Evolutionary conservation across 352 stramenopile species (phyloP), one percentile per base, ranked within the genome.

Genomic region (Plasmopara halstedii): DNA sequence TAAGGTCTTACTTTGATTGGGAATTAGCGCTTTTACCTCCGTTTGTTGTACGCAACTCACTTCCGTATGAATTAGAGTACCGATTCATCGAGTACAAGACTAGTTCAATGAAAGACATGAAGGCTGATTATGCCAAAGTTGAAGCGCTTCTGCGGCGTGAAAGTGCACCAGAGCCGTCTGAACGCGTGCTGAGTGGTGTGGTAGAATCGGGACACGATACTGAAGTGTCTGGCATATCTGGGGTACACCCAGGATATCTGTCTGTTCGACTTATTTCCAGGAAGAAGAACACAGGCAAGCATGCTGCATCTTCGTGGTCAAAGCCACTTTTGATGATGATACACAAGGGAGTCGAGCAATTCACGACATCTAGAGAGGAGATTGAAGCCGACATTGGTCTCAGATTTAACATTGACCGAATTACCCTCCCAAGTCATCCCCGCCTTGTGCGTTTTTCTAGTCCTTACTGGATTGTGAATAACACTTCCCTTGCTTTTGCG

Each of bases 401-500:
- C 23, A 49, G 67, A 13, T 83, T 94, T 29, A 85, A 79, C 25
- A 60, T 89, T 14, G 79, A 94, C 44, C 77, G 82, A 18, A 59
- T 88, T 15, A 88, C 73, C 6, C 54, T 85, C 46, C 70, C 71
- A 18, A 72, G 73, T 22, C 56, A 77, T 37, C 82, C 82, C 39
- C 79, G 82, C 2, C 63, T 94, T 17, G 73, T 94, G 18, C 81
- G 79, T 4, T 85, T 94, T 48, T 91, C 72, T 23, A 85, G 62
- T 43, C 74, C 77, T 4, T 91, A 90, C 59, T 94, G 82, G 82
- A 76, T 94, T 46, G 71, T 91, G 20, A 85, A 91, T 63, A 87
- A 85, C 41, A 88, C 82, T 0, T 83, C 78, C 6, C 51, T 94
- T 38, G 53, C 79, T 6, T 83, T 94, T 48, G 49, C 46, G 15